A percentile compares a stretch with the other conserved stretches of the same genome.
Conservation (phyloP, 2,329 filamentous ascomycete species). For the Fusarium cyanostomum region DNA sequence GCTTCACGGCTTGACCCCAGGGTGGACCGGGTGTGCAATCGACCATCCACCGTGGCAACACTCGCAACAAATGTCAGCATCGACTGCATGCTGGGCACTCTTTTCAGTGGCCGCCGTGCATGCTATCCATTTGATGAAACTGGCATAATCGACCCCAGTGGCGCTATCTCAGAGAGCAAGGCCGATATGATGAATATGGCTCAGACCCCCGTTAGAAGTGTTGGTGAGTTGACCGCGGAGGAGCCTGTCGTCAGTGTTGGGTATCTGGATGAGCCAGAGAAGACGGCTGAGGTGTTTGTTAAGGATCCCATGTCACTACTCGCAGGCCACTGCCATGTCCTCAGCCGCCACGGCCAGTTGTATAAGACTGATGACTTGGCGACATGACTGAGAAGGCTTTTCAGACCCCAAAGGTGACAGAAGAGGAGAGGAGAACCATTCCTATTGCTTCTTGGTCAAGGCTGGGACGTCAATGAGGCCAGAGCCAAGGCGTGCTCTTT, state of each 20-base stretch:
- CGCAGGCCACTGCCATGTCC: conserved; percentile 46
- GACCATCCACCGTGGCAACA: conserved; percentile 1
- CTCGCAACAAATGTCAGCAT: conserved; percentile 50
- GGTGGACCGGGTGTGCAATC: conserved; percentile 3
- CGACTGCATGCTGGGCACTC: conserved; percentile 61
- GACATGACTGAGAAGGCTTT: background rate
- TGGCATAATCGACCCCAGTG: conserved; percentile 59
- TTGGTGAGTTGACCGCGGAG: conserved; percentile 63
- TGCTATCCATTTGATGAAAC: conserved; percentile 64
- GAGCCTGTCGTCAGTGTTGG: conserved; percentile 68
- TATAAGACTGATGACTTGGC: conserved; percentile 68
- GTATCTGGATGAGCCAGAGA: conserved; percentile 66
- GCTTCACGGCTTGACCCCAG: conserved; percentile 15
- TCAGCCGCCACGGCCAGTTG: conserved; percentile 54
- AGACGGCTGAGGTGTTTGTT: conserved; percentile 67
- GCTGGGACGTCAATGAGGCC: conserved; percentile 49
- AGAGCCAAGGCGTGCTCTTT: conserved; percentile 55
- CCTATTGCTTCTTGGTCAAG: conserved; percentile 48
- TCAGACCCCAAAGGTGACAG: background rate
- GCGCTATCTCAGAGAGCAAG: conserved; percentile 52
- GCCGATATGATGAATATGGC: conserved; percentile 60
- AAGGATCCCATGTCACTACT: conserved; percentile 62
- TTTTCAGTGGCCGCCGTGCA: conserved; percentile 59
- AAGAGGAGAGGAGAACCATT: background rate
- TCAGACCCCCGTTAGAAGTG: conserved; percentile 57